A percentile compares a stretch with the other conserved stretches of the same genome.
These are phyloP conservation scores for Allium cepa DNA, from an alignment of 106 monocot species.

Conservation along the genomic window DNA sequence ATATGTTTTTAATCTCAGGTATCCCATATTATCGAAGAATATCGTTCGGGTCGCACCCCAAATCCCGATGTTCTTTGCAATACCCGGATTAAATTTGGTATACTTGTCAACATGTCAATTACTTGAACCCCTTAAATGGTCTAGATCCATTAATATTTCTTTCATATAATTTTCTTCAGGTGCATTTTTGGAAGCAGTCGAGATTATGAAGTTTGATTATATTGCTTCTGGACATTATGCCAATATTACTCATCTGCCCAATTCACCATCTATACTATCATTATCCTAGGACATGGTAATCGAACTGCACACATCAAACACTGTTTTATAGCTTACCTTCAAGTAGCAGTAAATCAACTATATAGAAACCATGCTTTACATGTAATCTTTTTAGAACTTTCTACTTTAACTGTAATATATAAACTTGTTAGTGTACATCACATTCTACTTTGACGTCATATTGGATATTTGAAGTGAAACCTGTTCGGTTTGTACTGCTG, in stretches of 20 bases:
- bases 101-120: background rate
- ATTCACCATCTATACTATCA: constrained; percentile 49
- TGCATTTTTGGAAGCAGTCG: constrained; percentile 81
- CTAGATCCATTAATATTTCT: background rate
- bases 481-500: no score
- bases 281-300: constrained; percentile 83
- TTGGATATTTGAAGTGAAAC: no score
- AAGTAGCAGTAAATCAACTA: no score
- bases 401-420: no score
- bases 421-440: no score
- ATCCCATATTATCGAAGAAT: constrained; percentile 85
- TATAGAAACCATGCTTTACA: no score
- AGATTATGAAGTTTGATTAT: constrained; percentile 81
- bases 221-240: constrained; percentile 99
- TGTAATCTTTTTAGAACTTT: no score
- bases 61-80: constrained; percentile 99
- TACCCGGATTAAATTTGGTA: constrained; percentile 99
- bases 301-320: background rate
- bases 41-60: constrained; percentile 87
- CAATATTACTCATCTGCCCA: constrained; percentile 46
- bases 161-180: constrained; percentile 31
- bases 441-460: no score
- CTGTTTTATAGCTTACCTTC: no score
- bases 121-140: background rate
- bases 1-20: constrained; percentile 31